Base-by-base conservation (phyloP, 106 monocot genomes). In the Platanthera zijinensis region DNA sequence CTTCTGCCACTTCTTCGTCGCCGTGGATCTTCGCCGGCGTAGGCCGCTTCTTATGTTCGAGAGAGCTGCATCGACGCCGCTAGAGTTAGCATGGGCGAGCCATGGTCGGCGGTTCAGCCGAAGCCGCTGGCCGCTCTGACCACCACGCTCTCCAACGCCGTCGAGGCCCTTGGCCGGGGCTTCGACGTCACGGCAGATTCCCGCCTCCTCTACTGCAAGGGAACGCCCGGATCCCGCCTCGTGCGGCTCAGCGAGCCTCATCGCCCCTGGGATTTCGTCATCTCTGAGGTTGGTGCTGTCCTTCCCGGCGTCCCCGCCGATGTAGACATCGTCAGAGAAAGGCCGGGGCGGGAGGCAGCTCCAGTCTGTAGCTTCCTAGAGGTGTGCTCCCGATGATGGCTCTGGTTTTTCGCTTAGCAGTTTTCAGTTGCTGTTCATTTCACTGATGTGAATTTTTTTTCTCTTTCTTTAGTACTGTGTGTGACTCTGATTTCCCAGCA, bases 201-300 rank as follows among this genome's bases (percentile, higher is more conserved):
- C 9, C 83, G 95, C 17, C 86, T 95, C 14, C 90, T 95, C 77
- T 95, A 95, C 86, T 95, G 95, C 85, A 95, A 92, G 79, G 95
- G 92, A 22, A 74, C 84, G 14, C 77, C 87, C 2, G 90, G 85
- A 45, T 84, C 86, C 25, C 76, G 87, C 48, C 85, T 95, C 57
- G 77, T 87, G 48, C 68, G 28, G 52, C 30, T 84, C 6, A 81
- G 83, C 46, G 91, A 78, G 63, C 73, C 25, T 25, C 25, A 5
- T 11, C 49, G 30, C 51, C 50, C 59, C 12, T 49, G 84, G 79
- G 83, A 83, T 45, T 71, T 90, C 48, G 62, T 3, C 2, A 11
- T 92, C 56, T 12, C 73, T 0, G 85, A 77, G 2, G 48, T 11
- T 52, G 76, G 46, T 2, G 81, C 66, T 0, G 80, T 85, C 21